phyloP scores from a whole-genome alignment of 352 stramenopile genomes.

The Phytophthora aleatoria region DNA sequence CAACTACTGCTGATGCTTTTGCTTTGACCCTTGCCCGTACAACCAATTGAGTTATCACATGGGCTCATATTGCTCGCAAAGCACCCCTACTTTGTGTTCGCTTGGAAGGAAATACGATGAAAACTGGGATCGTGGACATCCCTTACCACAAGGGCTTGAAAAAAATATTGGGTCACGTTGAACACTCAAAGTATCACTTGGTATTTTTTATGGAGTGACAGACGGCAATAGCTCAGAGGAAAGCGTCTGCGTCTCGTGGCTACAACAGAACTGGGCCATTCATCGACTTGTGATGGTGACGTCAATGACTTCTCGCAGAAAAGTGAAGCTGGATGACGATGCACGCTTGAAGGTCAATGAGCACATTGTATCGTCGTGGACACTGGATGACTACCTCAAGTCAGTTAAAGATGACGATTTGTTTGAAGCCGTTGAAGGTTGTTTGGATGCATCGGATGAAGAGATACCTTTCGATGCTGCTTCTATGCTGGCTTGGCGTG shows the following conservation, averaged over 20 bases:
- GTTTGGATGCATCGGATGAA: slow-evolving; percentile 11
- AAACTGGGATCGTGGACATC: too few relatives aligned
- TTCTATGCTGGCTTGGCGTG: not conserved
- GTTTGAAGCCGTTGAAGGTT: slow-evolving; percentile 1
- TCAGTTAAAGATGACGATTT: slow-evolving; percentile 11
- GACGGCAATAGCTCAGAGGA: too few relatives aligned
- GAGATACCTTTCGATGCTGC: not conserved
- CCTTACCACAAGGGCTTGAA: not conserved
- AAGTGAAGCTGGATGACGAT: too few relatives aligned
- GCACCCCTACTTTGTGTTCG: slow-evolving; percentile 1
- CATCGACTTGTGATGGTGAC: not conserved
- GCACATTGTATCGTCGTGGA: slow-evolving; percentile 10
- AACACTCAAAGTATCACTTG: not conserved
- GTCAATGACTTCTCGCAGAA: too few relatives aligned
- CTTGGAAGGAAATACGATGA: slow-evolving; percentile 8
- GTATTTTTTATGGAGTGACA: too few relatives aligned
- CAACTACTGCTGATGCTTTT: slow-evolving; percentile 10
- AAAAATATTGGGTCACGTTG: not conserved
- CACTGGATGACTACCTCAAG: slow-evolving; percentile 8
- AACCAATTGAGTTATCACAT: too few relatives aligned
- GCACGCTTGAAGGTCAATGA: not conserved
- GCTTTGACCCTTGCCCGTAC: slow-evolving; percentile 2
- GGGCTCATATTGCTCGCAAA: slow-evolving; percentile 3
- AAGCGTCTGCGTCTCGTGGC: not conserved
- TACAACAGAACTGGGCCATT: not conserved